Percentiles rank a stretch among this genome's conserved stretches.
Conservation (phyloP, 495 filamentous ascomycete genomes). For the Penicillium canescens region DNA sequence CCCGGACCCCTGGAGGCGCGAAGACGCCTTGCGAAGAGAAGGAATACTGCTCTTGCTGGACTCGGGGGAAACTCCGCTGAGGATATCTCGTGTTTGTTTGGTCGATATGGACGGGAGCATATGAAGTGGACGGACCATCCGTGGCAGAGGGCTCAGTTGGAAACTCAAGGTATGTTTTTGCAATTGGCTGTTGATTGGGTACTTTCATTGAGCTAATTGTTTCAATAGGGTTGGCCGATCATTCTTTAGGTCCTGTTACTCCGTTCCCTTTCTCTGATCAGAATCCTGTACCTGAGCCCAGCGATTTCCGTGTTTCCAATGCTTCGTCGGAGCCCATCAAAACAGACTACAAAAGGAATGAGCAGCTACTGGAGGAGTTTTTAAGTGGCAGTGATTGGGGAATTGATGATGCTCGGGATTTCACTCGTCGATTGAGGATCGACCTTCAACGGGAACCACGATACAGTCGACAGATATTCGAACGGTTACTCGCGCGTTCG, state of each 20-base stretch:
- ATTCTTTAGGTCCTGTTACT: constrained; percentile 11
- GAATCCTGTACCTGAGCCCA: constrained; percentile 9
- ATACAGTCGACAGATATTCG: constrained; percentile 45
- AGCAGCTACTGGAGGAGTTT: constrained; percentile 18
- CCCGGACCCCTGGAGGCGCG: constrained; percentile 63
- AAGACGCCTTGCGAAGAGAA: constrained; percentile 49
- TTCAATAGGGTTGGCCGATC: constrained; percentile 11
- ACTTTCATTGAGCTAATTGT: constrained; percentile 1
- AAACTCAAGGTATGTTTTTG: constrained; percentile 25
- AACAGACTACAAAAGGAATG: constrained; percentile 1
- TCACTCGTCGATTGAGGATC: constrained; percentile 29
- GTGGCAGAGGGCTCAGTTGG: constrained; percentile 26
- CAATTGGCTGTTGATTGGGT: background rate
- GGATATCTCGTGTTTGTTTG: constrained; percentile 44
- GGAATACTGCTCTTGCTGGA: constrained; percentile 48
- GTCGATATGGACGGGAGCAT: constrained; percentile 46
- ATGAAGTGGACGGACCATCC: constrained; percentile 42
- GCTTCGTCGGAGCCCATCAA: background rate
- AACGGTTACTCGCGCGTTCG: constrained; percentile 29
- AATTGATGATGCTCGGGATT: constrained; percentile 28
- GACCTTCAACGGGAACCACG: constrained; percentile 39
- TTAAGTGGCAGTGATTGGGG: constrained; percentile 20
- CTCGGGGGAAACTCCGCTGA: constrained; percentile 29
- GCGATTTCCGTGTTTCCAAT: constrained; percentile 7
- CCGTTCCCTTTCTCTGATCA: constrained; percentile 25